Evolutionary conservation across 352 stramenopile genomes (phyloP).

Genomic region (Phytopythium litorale): DNA sequence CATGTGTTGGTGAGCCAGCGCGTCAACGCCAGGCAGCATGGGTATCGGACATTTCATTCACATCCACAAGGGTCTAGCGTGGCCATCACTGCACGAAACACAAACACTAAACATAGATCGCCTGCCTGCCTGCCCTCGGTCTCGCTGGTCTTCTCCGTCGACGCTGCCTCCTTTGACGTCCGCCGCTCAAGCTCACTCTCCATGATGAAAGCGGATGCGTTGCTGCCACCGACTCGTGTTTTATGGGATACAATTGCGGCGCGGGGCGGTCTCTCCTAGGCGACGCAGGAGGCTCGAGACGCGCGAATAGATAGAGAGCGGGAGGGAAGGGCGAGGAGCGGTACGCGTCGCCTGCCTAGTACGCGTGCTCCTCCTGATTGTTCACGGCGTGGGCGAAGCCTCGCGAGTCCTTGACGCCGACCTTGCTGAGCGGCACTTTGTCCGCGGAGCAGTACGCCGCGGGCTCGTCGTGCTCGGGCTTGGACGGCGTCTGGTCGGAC

Average conservation of each 20-base stretch:
- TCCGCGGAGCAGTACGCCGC: slow-evolving; percentile 56
- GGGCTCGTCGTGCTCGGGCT: slow-evolving; percentile 26
- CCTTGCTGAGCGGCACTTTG: slow-evolving; percentile 56
- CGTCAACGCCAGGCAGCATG: too few species aligned
- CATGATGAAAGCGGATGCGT: not conserved
- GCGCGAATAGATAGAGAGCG: not conserved
- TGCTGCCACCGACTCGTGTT: not conserved
- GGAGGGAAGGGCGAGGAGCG: too few species aligned
- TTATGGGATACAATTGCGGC: slow-evolving; percentile 5
- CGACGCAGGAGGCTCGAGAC: not conserved
- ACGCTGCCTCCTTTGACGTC: not conserved
- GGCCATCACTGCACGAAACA: not conserved
- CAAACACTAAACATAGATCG: slow-evolving; percentile 3
- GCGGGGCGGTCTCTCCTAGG: not conserved
- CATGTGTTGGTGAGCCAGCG: too few species aligned
- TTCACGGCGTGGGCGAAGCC: not conserved
- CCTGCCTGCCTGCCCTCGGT: too few species aligned
- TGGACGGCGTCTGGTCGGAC: slow-evolving; percentile 27
- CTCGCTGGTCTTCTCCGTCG: not conserved
- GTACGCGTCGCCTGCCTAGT: not conserved
- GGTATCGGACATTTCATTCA: slow-evolving; percentile 1
- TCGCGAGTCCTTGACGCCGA: not conserved
- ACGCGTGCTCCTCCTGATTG: slow-evolving; percentile 8
- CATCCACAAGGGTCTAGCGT: not conserved
- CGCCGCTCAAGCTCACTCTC: not conserved